Base-by-base conservation (phyloP, 2,329 filamentous ascomycete genomes). In the Apiospora koreana region DNA sequence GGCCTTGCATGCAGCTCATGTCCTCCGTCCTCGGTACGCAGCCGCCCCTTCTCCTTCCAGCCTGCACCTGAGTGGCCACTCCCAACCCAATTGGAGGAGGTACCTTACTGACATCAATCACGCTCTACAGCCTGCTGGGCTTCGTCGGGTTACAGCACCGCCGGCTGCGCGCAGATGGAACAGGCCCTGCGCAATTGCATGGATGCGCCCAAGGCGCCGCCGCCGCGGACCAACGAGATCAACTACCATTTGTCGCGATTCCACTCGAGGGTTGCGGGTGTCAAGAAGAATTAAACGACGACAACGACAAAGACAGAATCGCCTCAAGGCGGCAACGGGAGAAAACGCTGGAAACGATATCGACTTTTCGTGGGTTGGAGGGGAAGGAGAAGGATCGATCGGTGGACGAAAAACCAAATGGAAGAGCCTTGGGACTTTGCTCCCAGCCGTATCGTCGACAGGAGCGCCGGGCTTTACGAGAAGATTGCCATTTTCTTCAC, bases 181-280 rank as follows among this genome's bases (percentile, higher is more conserved):
- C 85, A 85, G 69, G 85, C 89, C 68, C 83, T 93, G 71, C 87
- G 91, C 38, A 81, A 82, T 42, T 93, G 90, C 83, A 97, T 98
- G 94, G 95, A 98, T 84, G 88, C 88, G 69, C 91, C 92, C 73
- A 89, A 78, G 86, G 85, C 80, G 71, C 76, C 82, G 16, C 78
- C 81, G 68, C 77, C 80, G 42, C 88, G 89, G 79, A 94, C 91
- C 84, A 95, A 91, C 81, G 90, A 88, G 74, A 94, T 98, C 88
- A 98, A 98, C 84, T 95, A 95, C 86, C 95, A 98, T 80, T 85
- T 98, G 58, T 88, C 89, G 74, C 89, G 96, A 85, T 97, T 85
- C 88, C 91, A 83, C 87, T 92, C 77, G 87, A 90, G 74, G 84
- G n/a, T 83, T 76, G 9, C 72, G 76, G 82, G 87, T 86, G 81